phyloP scores from a whole-genome alignment of 164 flowering plant genomes.

The Saururus chinensis region DNA sequence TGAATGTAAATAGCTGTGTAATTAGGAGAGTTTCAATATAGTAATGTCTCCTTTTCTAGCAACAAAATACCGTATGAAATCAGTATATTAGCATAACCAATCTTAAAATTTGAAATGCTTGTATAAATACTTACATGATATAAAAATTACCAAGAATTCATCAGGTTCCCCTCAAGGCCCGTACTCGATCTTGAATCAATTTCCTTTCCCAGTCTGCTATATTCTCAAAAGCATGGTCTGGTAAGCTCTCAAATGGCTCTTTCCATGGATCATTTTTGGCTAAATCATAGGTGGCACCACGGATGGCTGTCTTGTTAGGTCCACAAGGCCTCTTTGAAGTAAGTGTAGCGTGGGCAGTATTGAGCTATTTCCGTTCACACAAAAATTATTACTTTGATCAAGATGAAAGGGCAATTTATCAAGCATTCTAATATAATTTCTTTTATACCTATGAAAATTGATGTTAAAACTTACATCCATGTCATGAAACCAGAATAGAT shows the following conservation, averaged over 20 bases:
- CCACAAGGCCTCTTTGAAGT: constrained; percentile 86
- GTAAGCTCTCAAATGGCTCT: constrained; percentile 81
- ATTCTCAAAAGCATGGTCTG: constrained; percentile 66
- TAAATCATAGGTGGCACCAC: constrained; percentile 87
- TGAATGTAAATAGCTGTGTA: no score
- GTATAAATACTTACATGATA: background rate
- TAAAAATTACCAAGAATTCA: background rate
- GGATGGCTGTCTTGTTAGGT: constrained; percentile 73
- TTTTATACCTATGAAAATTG: background rate
- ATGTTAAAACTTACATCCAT: constrained; percentile 53
- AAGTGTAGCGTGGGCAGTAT: constrained; percentile 52
- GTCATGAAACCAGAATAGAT: constrained; percentile 81
- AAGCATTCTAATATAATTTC: background rate
- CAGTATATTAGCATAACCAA: background rate
- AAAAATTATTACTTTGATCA: background rate
- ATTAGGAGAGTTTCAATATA: no score
- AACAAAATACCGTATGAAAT: background rate
- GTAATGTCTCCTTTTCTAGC: no score
- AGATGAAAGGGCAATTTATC: background rate
- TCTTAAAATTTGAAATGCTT: background rate
- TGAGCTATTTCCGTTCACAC: constrained; percentile 39
- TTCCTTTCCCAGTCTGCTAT: constrained; percentile 87
- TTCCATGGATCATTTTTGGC: constrained; percentile 80
- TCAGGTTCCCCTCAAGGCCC: constrained; percentile 65
- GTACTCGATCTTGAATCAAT: constrained; percentile 67